Percentiles rank a stretch among this genome's conserved stretches.
phyloP scores from a whole-genome alignment of 305 asterid genomes.

The Andrographis paniculata region DNA sequence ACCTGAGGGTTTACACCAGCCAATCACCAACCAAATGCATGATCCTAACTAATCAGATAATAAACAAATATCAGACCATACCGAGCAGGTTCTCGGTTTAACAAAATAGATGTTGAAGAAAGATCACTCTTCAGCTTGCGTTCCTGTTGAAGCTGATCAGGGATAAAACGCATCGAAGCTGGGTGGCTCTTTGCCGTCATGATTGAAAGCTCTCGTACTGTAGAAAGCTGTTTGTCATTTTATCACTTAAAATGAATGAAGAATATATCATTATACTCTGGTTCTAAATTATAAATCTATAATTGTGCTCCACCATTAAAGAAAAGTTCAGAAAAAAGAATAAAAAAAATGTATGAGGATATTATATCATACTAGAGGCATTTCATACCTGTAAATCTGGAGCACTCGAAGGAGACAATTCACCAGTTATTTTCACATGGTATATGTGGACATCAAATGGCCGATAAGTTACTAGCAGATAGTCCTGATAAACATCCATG shows the following conservation, averaged over 20 bases:
- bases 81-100: constrained; percentile 80
- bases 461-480: constrained; percentile 81
- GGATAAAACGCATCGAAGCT: constrained; percentile 90
- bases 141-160: constrained; percentile 75
- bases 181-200: constrained; percentile 99
- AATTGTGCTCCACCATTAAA: constrained; percentile 13
- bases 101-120: constrained; percentile 44
- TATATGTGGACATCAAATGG: constrained; percentile 96
- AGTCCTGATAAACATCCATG: constrained; percentile 97
- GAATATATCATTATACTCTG: constrained; percentile 12
- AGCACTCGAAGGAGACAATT: constrained; percentile 77
- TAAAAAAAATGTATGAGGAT: constrained; percentile 15
- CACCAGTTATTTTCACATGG: constrained; percentile 89
- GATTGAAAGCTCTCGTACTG: constrained; percentile 99
- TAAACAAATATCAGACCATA: constrained; percentile 25
- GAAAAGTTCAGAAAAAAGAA: not conserved
- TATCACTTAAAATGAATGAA: constrained; percentile 82
- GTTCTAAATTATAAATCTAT: not conserved
- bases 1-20: constrained; percentile 36
- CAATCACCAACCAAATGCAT: constrained; percentile 20
- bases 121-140: constrained; percentile 32
- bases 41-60: constrained; percentile 14
- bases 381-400: constrained; percentile 83
- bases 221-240: constrained; percentile 99
- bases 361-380: constrained; percentile 22